These are phyloP conservation scores for Zostera marina DNA, from an alignment of 116 monocot genomes.

Conservation along the genomic window DNA sequence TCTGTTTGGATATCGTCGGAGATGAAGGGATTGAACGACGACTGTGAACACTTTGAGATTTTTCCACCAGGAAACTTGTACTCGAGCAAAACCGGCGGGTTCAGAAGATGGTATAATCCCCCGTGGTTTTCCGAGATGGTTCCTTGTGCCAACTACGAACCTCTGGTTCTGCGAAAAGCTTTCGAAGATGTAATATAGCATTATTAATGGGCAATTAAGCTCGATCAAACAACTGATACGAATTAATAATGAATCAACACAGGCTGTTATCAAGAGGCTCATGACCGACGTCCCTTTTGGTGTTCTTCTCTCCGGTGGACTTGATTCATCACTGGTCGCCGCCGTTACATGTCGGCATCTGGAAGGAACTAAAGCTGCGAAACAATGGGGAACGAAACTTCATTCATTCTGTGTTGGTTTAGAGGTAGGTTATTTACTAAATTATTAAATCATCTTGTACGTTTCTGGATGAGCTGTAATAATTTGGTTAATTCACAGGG, in stretches of 20 bases:
- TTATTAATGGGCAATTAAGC: no score
- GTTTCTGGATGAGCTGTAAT: not conserved
- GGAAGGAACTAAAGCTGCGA: constrained; percentile 55
- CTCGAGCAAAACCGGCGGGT: constrained; percentile 55
- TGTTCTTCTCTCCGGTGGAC: constrained; percentile 69
- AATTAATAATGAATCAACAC: no score
- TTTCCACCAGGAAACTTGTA: constrained; percentile 86
- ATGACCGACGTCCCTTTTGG: constrained; percentile 96
- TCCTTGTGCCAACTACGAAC: constrained; percentile 53
- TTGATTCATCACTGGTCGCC: constrained; percentile 84
- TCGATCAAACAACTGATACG: no score
- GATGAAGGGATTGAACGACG: constrained; percentile 82
- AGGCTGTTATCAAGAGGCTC: constrained; percentile 89
- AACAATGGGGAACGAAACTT: constrained; percentile 66
- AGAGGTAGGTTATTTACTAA: constrained; percentile 17
- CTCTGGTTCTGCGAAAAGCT: constrained; percentile 55
- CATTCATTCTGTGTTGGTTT: constrained; percentile 86
- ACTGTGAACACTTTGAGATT: constrained; percentile 74
- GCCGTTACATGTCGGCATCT: constrained; percentile 64
- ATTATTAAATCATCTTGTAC: not conserved
- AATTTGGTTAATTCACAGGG: constrained; percentile 26
- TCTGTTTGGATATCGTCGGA: constrained; percentile 94
- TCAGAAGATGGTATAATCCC: constrained; percentile 73
- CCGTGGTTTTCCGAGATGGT: constrained; percentile 54
- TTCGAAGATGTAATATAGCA: constrained; percentile 58